Evolutionary conservation across 139 green algal genomes (phyloP), one percentile per base, ranked within the genome.

Genomic region (Chlamydomonas sp.): DNA sequence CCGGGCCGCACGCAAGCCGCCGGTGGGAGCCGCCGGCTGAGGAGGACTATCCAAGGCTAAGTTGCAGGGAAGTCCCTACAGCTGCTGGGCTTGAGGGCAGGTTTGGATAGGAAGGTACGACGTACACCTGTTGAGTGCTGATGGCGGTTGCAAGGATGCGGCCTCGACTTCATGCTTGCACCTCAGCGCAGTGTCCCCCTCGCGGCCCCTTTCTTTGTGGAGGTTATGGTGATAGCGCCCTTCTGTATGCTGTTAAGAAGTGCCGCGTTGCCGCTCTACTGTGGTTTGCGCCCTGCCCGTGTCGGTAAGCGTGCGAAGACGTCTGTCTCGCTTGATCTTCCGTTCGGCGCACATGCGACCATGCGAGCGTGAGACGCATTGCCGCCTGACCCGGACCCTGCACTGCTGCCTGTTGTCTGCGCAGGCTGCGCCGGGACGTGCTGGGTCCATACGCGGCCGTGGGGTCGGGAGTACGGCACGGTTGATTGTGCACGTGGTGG

Each of bases 371-470:
- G 62, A 71, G 18, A n/a, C 77, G 62, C 77, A 17, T 71, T 59
- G 77, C 78, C 78, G 8, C n/a, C 78, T 81, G 60, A 7, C 60
- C 10, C 60, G 3, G 77, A 73, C 62, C 78, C 62, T 61, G 4
- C 2, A 17, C 3, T 68, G 77, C 14, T 60, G 67, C 7, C 78
- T 68, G 79, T 31, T 63, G 63, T 20, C 61, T 57, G 63, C 49
- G 63, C 79, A 84, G 79, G 63, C 63, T 84, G 79, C 63, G 79
- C 79, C 63, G 79, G n/a, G 75, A 84, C 31, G 49, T 63, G 79
- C 79, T 84, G 79, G 79, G n/a, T 63, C 4, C 79, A 63, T 15
- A 75, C 15, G 79, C 31, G 64, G 63, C 63, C 10, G 31, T 75
- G 63, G 63, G 63, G 63, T 14, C 31, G 0, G 31, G 63, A 63